A percentile compares a stretch with the other conserved stretches of the same genome.
Evolutionary conservation across 345 rosid genomes (phyloP).

Genomic region (Citrus trifoliata): DNA sequence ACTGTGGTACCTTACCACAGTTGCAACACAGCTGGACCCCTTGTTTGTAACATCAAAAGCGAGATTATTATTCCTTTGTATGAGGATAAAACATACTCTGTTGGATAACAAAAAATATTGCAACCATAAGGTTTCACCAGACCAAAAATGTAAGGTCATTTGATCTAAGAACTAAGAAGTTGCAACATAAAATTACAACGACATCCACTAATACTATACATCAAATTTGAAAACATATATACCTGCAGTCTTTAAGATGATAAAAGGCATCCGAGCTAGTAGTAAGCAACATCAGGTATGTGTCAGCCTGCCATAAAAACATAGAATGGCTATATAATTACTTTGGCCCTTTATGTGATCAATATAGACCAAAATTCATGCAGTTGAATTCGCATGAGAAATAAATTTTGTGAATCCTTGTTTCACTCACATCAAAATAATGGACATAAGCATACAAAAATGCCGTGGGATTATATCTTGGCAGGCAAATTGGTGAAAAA

Average conservation of each 20-base stretch:
- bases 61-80: background rate
- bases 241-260: constrained; percentile 99
- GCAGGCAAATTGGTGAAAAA: constrained; percentile 97
- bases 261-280: constrained; percentile 93
- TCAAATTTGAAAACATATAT: constrained; percentile 7
- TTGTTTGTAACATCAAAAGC: constrained; percentile 4
- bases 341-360: background rate
- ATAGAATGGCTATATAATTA: constrained; percentile 16
- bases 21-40: background rate
- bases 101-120: background rate
- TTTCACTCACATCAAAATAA: constrained; percentile 83
- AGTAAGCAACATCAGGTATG: constrained; percentile 86
- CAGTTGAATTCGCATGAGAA: background rate
- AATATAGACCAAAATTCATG: background rate
- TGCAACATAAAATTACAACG: background rate
- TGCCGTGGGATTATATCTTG: constrained; percentile 93
- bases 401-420: constrained; percentile 4
- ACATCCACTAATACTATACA: background rate
- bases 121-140: background rate
- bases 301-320: constrained; percentile 65
- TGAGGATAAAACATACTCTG: background rate
- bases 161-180: constrained; percentile 11
- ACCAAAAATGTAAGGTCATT: background rate
- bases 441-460: constrained; percentile 95
- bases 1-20: no score